Evolutionary conservation across 176 grass and related monocot genomes (phyloP), one percentile per base, ranked within the genome.

Genomic region (Oryza punctata): DNA sequence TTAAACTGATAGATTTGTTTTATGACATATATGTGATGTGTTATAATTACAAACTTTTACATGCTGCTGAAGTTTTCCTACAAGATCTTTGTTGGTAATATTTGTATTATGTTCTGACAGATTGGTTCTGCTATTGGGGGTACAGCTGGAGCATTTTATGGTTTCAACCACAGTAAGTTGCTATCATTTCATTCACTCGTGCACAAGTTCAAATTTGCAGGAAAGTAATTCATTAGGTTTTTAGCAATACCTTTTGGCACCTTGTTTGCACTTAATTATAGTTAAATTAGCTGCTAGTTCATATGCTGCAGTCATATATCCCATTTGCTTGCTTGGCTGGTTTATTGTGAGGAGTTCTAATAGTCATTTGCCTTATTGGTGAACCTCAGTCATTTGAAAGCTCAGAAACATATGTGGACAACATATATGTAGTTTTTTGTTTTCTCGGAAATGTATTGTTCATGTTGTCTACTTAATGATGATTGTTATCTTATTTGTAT

Each of bases 51-150:
- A 40, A 24, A 72, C 38, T 23, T 45, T 26, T 13, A 44, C 40
- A 11, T 41, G 23, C 8, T 21, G 30, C 65, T 65, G 44, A 38
- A n/a, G 11, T 27, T 67, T 2, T 29, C 27, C 29, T 37, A n/a
- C 25, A 40, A 80, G 23, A 74, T 80, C 23, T 41, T 13, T 77
- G 30, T 1, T 63, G 10, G 1, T 44, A 78, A 47, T 65, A n/a
- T 30, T n/a, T 2, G 14, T 28, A 15, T 47, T 10, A 47, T 38
- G 69, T 75, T 6, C 11, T 78, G 59, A 30, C 82, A 98, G 96
- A 98, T 98, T 82, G 96, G 96, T 81, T 90, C 93, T 1, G 93
- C 96, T 75, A 70, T 98, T 81, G 96, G 96, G 80, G 96, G 89
- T 3, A 95, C 82, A 76, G 85, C 96, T 44, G 94, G 93, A 18